These are phyloP conservation scores for Xerophyta viscosa DNA, from an alignment of 106 monocot species.

Conservation along the genomic window DNA sequence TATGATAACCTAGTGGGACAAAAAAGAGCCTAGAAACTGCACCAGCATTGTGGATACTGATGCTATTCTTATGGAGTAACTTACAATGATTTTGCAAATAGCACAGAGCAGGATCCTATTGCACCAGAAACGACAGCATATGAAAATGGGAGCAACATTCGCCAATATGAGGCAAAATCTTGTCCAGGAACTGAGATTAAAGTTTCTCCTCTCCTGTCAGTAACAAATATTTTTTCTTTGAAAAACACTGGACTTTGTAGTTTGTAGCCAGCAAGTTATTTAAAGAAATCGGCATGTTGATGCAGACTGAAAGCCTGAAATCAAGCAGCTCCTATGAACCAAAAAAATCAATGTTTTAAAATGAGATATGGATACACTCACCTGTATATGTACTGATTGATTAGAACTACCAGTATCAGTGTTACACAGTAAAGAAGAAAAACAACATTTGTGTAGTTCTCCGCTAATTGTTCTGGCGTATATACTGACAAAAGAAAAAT, in stretches of 20 bases:
- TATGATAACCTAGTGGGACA: too few relatives aligned
- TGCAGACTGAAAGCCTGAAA: too few relatives aligned
- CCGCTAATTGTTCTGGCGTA: constrained; percentile 72
- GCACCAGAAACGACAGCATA: constrained; percentile 96
- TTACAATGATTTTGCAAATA: constrained; percentile 98
- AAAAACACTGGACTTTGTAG: too few relatives aligned
- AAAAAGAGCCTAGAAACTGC: too few relatives aligned
- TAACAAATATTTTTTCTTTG: too few relatives aligned
- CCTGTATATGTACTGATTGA: constrained; percentile 88
- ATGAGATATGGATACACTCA: too few relatives aligned
- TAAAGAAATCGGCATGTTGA: too few relatives aligned
- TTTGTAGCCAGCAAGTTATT: too few relatives aligned
- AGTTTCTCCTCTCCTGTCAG: constrained; percentile 65
- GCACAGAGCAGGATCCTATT: constrained; percentile 90
- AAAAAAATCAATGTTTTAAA: too few relatives aligned
- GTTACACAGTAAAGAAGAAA: constrained; percentile 88
- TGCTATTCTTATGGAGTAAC: constrained; percentile 5
- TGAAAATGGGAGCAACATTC: constrained; percentile 74
- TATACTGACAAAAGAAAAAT: constrained; percentile 63
- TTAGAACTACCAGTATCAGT: constrained; percentile 53
- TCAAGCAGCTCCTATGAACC: too few relatives aligned
- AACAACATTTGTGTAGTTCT: constrained; percentile 75
- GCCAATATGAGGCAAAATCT: constrained; percentile 59
- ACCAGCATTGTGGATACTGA: background rate
- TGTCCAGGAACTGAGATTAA: constrained; percentile 35